phyloP scores from a whole-genome alignment of 2,329 filamentous ascomycete species.

The Alternaria atra region DNA sequence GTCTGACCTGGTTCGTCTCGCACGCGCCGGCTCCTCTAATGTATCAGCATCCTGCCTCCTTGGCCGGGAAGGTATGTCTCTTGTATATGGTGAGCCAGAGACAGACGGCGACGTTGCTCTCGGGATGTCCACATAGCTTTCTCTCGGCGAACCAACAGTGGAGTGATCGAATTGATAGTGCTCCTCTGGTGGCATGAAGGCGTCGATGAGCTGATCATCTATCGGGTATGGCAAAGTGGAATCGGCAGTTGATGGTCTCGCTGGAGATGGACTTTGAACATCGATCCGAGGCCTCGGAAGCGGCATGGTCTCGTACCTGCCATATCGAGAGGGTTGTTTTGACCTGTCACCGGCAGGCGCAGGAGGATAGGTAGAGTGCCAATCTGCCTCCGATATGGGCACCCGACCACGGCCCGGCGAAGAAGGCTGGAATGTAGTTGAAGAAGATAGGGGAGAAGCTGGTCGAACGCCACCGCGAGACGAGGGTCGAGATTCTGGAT shows the following conservation, averaged over 20 bases:
- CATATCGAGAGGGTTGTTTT: constrained; percentile 39
- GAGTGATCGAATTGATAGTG: constrained; percentile 52
- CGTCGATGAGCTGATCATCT: constrained; percentile 50
- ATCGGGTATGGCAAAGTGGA: constrained; percentile 56
- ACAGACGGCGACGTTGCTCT: constrained; percentile 29
- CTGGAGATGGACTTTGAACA: constrained; percentile 44
- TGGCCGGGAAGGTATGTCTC: constrained; percentile 23
- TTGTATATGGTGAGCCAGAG: constrained; percentile 33
- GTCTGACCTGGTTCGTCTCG: constrained; percentile 35
- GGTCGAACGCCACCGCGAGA: constrained; percentile 39
- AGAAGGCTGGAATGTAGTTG: constrained; percentile 26
- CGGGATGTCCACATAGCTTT: constrained; percentile 37
- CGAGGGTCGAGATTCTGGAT: constrained; percentile 36
- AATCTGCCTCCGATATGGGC: constrained; percentile 35
- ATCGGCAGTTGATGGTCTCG: constrained; percentile 33
- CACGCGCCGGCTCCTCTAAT: constrained; percentile 34
- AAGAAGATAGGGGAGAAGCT: constrained; percentile 38
- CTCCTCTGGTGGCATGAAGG: constrained; percentile 56
- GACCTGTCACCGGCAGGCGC: constrained; percentile 31
- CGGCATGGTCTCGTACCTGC: constrained; percentile 42
- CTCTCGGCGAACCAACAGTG: constrained; percentile 28
- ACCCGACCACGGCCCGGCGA: constrained; percentile 32
- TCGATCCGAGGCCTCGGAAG: constrained; percentile 44
- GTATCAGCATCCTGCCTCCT: constrained; percentile 13
- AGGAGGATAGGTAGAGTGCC: constrained; percentile 45